phyloP scores from a whole-genome alignment of 257 asterid genomes.

The Henckelia pumila region DNA sequence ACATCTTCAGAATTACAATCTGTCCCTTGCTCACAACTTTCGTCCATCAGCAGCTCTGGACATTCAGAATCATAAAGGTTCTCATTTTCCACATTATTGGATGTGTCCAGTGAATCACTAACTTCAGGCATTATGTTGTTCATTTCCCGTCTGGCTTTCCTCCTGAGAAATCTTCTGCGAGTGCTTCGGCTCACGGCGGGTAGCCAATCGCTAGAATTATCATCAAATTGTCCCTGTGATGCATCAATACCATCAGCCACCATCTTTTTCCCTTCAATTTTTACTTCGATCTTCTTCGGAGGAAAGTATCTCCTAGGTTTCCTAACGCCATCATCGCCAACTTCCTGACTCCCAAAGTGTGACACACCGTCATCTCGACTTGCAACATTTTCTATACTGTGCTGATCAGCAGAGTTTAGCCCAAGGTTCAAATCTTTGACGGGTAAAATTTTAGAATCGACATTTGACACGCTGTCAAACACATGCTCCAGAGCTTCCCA shows the following conservation, averaged over 20 bases:
- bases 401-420: constrained; percentile 41
- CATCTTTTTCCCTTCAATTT: constrained; percentile 76
- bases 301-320: constrained; percentile 48
- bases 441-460: constrained; percentile 72
- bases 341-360: constrained; percentile 36
- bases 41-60: constrained; percentile 46
- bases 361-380: constrained; percentile 44
- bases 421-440: constrained; percentile 58
- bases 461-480: constrained; percentile 43
- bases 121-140: constrained; percentile 39
- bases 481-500: constrained; percentile 93
- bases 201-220: constrained; percentile 66
- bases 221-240: constrained; percentile 68
- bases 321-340: constrained; percentile 35
- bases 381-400: constrained; percentile 37
- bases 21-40: constrained; percentile 36
- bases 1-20: constrained; percentile 25
- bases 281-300: constrained; percentile 60
- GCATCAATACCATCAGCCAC: constrained; percentile 93
- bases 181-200: constrained; percentile 97
- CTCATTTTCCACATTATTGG: constrained; percentile 39
- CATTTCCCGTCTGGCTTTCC: constrained; percentile 84
- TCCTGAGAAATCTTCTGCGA: constrained; percentile 81
- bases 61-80: constrained; percentile 39
- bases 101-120: constrained; percentile 35